Evolutionary conservation across 225 moss, liverwort and hornwort species (phyloP).

Genomic region (Bryum argenteum): DNA sequence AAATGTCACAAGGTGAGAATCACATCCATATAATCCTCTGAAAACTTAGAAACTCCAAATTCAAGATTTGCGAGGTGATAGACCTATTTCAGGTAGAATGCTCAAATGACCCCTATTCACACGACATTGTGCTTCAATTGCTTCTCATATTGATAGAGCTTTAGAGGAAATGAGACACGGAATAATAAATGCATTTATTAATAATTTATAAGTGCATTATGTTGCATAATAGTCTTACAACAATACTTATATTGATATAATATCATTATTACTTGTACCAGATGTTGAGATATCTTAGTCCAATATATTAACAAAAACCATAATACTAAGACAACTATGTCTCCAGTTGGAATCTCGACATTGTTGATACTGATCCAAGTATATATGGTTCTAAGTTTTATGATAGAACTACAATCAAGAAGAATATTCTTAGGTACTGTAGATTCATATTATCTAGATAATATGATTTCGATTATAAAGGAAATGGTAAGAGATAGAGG

Average conservation of each 20-base stretch:
- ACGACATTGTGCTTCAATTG: too few species aligned
- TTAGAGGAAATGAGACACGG: too few species aligned
- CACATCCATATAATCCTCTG: too few species aligned
- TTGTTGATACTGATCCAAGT: background rate
- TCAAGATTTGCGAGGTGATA: too few species aligned
- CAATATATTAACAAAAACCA: background rate
- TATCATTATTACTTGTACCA: background rate
- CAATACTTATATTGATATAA: background rate
- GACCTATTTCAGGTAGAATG: too few species aligned
- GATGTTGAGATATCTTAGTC: background rate
- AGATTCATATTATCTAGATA: background rate
- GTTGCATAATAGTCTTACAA: background rate
- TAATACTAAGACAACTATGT: background rate
- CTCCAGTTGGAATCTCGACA: background rate
- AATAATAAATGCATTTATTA: too few species aligned
- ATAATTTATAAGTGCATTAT: too few species aligned
- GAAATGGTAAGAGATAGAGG: background rate
- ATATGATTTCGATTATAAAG: background rate
- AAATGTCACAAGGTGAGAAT: too few species aligned
- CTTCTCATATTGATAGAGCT: too few species aligned
- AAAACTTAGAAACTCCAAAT: too few species aligned
- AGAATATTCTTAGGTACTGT: background rate
- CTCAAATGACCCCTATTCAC: too few species aligned
- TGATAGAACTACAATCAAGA: background rate
- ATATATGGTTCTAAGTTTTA: background rate